Conservation (phyloP, 2,329 filamentous ascomycete species). For the Penicillium concentricum region DNA sequence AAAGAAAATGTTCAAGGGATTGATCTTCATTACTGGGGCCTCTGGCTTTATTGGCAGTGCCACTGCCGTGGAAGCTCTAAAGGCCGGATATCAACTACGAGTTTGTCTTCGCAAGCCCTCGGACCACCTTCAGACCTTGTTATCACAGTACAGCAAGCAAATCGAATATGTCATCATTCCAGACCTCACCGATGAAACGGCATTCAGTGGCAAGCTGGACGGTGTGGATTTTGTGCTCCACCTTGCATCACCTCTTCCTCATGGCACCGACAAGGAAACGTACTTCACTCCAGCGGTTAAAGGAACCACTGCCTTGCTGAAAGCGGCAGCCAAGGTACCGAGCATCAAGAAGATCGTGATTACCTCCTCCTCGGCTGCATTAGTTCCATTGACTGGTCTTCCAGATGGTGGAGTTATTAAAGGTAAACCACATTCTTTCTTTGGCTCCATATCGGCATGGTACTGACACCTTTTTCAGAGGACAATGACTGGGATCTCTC, state of each 20-base stretch:
- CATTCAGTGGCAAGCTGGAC: slow-evolving; percentile 17
- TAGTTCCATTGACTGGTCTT: slow-evolving; percentile 17
- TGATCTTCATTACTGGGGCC: slow-evolving; percentile 28
- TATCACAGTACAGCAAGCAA: slow-evolving; percentile 11
- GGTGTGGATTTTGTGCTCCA: slow-evolving; percentile 26
- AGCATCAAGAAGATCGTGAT: slow-evolving; percentile 26
- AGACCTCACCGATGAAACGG: slow-evolving; percentile 17
- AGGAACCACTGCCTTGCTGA: slow-evolving; percentile 17
- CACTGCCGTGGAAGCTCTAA: slow-evolving; percentile 18
- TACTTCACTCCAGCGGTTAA: slow-evolving; percentile 23
- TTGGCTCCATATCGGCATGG: background rate
- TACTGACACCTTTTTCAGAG: slow-evolving; percentile 11
- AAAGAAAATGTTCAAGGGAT: slow-evolving; percentile 7
- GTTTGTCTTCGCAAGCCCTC: slow-evolving; percentile 17
- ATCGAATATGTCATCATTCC: slow-evolving; percentile 21
- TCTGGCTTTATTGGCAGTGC: slow-evolving; percentile 27
- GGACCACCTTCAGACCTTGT: slow-evolving; percentile 8
- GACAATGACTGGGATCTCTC: slow-evolving; percentile 21
- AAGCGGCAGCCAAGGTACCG: slow-evolving; percentile 14
- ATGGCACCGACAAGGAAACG: slow-evolving; percentile 15
- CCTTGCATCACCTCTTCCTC: slow-evolving; percentile 24
- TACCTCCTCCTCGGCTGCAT: slow-evolving; percentile 19
- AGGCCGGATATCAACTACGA: slow-evolving; percentile 22
- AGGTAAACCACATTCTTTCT: slow-evolving; percentile 7
- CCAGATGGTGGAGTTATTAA: slow-evolving; percentile 18